Percentiles rank a stretch among this genome's conserved stretches.
phyloP scores from a whole-genome alignment of 345 rosid genomes.

The Bretschneidera sinensis region DNA sequence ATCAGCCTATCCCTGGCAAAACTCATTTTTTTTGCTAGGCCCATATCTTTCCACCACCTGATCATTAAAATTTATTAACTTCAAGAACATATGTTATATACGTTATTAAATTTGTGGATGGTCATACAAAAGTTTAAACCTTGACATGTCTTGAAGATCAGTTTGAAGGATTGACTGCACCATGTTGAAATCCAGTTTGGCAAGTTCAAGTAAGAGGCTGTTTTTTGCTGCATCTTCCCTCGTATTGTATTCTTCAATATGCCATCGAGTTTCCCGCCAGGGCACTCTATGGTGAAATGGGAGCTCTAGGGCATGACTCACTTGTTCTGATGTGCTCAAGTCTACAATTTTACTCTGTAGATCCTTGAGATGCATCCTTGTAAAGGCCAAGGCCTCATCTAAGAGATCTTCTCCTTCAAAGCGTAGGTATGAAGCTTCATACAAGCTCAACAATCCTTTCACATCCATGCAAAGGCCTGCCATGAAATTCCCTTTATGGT shows the following conservation, averaged over 20 bases:
- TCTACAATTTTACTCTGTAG: neutral
- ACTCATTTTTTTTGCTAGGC: constrained; percentile 20
- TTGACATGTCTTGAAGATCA: constrained; percentile 26
- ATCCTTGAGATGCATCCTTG: constrained; percentile 15
- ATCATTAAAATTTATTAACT: neutral
- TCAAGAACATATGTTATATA: neutral
- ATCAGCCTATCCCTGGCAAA: constrained; percentile 39
- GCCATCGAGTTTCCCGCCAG: constrained; percentile 33
- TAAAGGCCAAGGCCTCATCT: constrained; percentile 17
- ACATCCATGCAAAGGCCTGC: constrained; percentile 6
- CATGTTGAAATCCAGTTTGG: constrained; percentile 35
- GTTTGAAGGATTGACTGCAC: constrained; percentile 25
- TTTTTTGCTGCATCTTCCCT: constrained; percentile 12
- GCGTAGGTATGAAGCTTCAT: constrained; percentile 37
- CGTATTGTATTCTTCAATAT: constrained; percentile 20
- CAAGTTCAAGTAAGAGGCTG: constrained; percentile 26
- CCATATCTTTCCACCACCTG: constrained; percentile 39
- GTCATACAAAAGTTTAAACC: constrained; percentile 20
- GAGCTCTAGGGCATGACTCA: constrained; percentile 32
- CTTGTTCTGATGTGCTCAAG: constrained; percentile 4
- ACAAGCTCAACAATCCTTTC: constrained; percentile 32
- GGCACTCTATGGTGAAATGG: constrained; percentile 28
- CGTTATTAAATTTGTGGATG: neutral
- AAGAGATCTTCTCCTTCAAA: constrained; percentile 35
- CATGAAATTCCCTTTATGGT: constrained; percentile 17